A percentile compares a stretch with the other conserved stretches of the same genome.
These are phyloP conservation scores for Rhytidiadelphus loreus DNA, from an alignment of 225 moss, liverwort and hornwort species.

Conservation along the genomic window DNA sequence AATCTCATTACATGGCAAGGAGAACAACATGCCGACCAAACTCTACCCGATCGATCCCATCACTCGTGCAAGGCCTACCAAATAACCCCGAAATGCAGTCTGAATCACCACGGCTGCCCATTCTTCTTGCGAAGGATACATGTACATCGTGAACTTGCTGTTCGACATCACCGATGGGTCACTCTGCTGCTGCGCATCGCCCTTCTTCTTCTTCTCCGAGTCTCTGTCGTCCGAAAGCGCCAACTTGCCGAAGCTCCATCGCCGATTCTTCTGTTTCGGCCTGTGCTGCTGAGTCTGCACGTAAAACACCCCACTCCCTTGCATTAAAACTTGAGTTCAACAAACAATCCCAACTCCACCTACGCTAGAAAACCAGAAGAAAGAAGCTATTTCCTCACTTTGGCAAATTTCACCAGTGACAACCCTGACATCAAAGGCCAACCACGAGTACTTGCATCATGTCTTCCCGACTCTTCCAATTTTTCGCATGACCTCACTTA, in stretches of 20 bases:
- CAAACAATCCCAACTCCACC: not conserved
- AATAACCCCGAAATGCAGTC: constrained; percentile 90
- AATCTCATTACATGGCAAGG: not conserved
- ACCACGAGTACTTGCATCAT: not conserved
- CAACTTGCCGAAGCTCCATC: constrained; percentile 89
- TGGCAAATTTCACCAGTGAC: not conserved
- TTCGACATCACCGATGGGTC: constrained; percentile 15
- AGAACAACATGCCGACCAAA: not conserved
- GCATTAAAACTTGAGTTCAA: not conserved
- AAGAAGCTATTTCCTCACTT: not conserved
- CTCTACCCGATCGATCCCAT: not conserved
- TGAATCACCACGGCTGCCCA: constrained; percentile 95
- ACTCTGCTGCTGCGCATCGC: constrained; percentile 29
- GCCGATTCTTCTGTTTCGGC: constrained; percentile 53
- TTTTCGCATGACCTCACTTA: not conserved
- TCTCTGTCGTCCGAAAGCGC: constrained; percentile 40
- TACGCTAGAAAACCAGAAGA: not conserved
- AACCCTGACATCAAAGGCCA: not conserved
- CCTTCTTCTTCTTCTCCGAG: constrained; percentile 55
- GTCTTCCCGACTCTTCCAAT: not conserved
- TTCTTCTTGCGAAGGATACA: constrained; percentile 67
- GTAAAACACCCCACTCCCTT: not conserved
- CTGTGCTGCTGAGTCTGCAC: constrained; percentile 40
- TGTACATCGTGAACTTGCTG: constrained; percentile 36
- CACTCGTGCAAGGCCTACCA: constrained; percentile 33